These are phyloP conservation scores for Cenchrus americanus DNA, from an alignment of 176 grass and related monocot genomes.

Conservation along the genomic window DNA sequence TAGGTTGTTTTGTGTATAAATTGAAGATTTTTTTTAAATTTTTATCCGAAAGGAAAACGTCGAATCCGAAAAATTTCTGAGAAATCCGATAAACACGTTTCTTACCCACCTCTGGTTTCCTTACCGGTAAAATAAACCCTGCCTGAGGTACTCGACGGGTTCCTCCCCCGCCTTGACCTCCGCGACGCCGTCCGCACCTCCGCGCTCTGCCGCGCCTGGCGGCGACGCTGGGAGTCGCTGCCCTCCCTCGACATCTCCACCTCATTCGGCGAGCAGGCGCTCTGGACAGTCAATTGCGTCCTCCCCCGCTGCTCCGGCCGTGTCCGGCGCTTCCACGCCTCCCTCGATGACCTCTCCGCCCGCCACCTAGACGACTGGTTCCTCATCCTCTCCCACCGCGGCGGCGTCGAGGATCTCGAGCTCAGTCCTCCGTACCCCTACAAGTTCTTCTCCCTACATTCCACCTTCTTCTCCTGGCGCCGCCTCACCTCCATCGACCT, in stretches of 20 bases:
- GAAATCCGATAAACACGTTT: too few species aligned
- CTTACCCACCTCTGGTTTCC: too few species aligned
- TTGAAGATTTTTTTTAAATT: too few species aligned
- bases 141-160: slow-evolving; percentile 12
- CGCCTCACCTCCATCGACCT: slow-evolving; percentile 11
- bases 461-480: slow-evolving; percentile 28
- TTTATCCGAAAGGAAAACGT: too few species aligned
- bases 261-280: not conserved
- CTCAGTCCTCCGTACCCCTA: slow-evolving; percentile 19
- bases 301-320: slow-evolving; percentile 26
- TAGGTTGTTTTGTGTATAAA: too few species aligned
- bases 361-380: slow-evolving; percentile 29
- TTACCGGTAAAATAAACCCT: too few species aligned
- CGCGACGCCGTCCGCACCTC: slow-evolving; percentile 38
- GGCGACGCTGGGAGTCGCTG: slow-evolving; percentile 35
- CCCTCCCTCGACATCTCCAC: slow-evolving; percentile 22
- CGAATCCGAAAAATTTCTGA: too few species aligned
- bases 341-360: not conserved
- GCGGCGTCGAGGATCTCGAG: slow-evolving; percentile 10
- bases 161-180: slow-evolving; percentile 33
- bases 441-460: not conserved
- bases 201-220: slow-evolving; percentile 43
- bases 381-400: slow-evolving; percentile 21
- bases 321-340: not conserved
- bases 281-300: not conserved